A percentile compares a stretch with the other conserved stretches of the same genome.
These are phyloP conservation scores for Aspergillus sp. DNA, from an alignment of 2,329 filamentous ascomycete species.

Conservation along the genomic window DNA sequence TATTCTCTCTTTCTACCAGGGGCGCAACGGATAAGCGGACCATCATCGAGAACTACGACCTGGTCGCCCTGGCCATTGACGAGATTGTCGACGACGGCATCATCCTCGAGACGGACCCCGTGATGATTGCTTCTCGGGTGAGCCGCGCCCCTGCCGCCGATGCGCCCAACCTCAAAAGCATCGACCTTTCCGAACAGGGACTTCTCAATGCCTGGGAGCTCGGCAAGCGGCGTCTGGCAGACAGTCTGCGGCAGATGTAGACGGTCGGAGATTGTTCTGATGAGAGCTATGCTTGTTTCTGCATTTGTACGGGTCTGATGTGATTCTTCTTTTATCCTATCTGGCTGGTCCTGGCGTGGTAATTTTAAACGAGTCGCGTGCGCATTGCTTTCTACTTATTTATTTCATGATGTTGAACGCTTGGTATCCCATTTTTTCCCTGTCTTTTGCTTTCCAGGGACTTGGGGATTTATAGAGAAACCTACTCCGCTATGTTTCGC, in stretches of 20 bases:
- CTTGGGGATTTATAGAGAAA: conserved; percentile 24
- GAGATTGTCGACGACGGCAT: conserved; percentile 95
- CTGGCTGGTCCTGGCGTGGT: conserved; percentile 38
- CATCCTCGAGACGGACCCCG: conserved; percentile 94
- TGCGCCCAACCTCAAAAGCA: conserved; percentile 80
- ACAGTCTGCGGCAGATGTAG: conserved; percentile 70
- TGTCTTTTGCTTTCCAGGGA: conserved; percentile 7
- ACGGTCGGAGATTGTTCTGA: conserved; percentile 4
- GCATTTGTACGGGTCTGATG: conserved; percentile 16
- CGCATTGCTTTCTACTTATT: conserved; percentile 20
- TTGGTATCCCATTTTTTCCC: conserved; percentile 13
- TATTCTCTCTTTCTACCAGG: conserved; percentile 45
- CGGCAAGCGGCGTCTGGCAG: conserved; percentile 85
- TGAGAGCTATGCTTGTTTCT: conserved; percentile 13
- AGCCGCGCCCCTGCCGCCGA: conserved; percentile 90
- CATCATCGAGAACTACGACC: conserved; percentile 97
- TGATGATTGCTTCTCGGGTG: conserved; percentile 87
- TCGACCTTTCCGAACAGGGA: conserved; percentile 93
- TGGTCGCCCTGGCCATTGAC: conserved; percentile 89
- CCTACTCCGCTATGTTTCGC: conserved; percentile 12
- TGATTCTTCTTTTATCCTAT: conserved; percentile 23
- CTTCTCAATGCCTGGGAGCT: conserved; percentile 92
- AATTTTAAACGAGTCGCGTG: conserved; percentile 15
- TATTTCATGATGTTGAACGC: conserved; percentile 12
- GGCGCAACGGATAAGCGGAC: conserved; percentile 97